Evolutionary conservation across 1,284 basidiomycete species (phyloP), one percentile per base, ranked within the genome.

Genomic region (Sphaerobolus stellatus): DNA sequence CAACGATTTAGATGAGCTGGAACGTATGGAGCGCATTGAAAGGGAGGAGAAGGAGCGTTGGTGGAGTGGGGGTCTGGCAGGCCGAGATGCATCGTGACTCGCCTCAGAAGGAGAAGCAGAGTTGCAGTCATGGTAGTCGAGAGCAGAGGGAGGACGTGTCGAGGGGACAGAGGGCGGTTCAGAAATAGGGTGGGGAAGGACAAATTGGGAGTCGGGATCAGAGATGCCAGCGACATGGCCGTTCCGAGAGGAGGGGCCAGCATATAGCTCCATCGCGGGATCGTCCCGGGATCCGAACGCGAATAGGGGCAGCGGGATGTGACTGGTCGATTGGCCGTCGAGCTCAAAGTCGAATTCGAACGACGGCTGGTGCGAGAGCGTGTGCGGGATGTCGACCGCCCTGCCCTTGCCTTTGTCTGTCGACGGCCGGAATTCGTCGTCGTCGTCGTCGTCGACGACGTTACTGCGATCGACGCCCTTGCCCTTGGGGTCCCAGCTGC

Each of bases 1-100:
- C 61, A 79, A 67, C 13, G 78, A 77, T 20, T 74, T 69, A 18
- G 76, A 70, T 41, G 76, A 70, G 47, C 75, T 63, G 11, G 75
- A 77, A 29, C 68, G 69, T 20, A 71, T 69, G 49, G 80, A 78
- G 41, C 68, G 73, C 47, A 56, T 48, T 20, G 48, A 61, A 48
- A 53, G 41, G 54, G 60, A 51, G 47, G 58, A 57, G 56, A 51
- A 34, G 40, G 52, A 50, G 45, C 38, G 40, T 47, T 56, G 48
- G 59, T 28, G 38, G 36, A 43, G n/a, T 14, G 28, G 25, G 4
- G 48, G 48, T 24, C 31, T 31, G 9, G 24, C 5, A n/a, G n/a
- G n/a, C n/a, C n/a, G n/a, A n/a, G n/a, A n/a, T n/a, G n/a, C n/a
- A n/a, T n/a, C n/a, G n/a, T n/a, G n/a, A n/a, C n/a, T n/a, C n/a